Percentiles rank a stretch among this genome's conserved stretches.
Conservation (phyloP, 306 rosid species). For the Vachellia collinsii region DNA sequence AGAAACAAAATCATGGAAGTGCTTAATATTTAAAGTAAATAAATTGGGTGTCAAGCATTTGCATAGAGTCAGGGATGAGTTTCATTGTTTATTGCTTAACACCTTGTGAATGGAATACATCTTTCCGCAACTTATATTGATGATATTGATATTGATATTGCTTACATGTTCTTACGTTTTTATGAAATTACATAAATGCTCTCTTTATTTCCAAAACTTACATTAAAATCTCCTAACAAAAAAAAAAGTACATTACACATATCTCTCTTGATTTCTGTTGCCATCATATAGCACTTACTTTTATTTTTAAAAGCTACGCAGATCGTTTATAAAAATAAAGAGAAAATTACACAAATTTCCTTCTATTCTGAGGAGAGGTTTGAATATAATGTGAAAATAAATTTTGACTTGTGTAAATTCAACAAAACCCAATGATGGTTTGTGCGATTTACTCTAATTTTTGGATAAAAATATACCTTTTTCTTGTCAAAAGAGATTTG, state of each 20-base stretch:
- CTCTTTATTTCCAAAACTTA: background rate
- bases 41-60: background rate
- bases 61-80: background rate
- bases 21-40: background rate
- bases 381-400: background rate
- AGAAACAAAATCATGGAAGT: conserved; percentile 30
- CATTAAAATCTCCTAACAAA: background rate
- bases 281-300: background rate
- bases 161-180: background rate
- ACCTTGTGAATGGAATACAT: background rate
- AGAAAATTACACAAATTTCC: background rate
- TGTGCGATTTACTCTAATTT: background rate
- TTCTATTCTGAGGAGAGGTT: background rate
- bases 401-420: background rate
- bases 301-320: background rate
- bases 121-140: background rate
- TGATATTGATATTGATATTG: background rate
- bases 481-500: background rate
- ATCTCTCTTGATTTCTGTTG: background rate
- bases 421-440: background rate
- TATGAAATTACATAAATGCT: background rate
- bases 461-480: background rate
- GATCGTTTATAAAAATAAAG: background rate
- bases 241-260: background rate
- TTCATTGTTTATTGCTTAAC: background rate